Conservation (phyloP, 2,329 filamentous ascomycete species). For the Phoma sp. region DNA sequence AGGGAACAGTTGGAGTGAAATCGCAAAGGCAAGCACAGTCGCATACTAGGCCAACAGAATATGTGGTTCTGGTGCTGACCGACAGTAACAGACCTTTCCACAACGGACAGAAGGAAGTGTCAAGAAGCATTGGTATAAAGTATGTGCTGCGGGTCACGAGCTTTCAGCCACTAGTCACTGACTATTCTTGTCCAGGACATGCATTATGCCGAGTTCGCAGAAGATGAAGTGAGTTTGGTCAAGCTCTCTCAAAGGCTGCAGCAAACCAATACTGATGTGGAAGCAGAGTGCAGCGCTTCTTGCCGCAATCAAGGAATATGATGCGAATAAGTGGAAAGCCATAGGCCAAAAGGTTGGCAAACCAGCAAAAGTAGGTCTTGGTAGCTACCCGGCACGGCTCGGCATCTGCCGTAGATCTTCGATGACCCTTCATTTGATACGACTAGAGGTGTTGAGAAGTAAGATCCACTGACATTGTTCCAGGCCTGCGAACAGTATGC, state of each 20-base stretch:
- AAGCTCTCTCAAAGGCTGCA: slow-evolving; percentile 6
- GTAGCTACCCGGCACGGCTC: background rate
- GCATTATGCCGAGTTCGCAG: slow-evolving; percentile 98
- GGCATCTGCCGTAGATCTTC: background rate
- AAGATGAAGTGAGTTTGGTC: slow-evolving; percentile 76
- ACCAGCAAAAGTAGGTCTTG: slow-evolving; percentile 78
- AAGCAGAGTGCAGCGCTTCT: slow-evolving; percentile 76
- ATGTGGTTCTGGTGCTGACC: slow-evolving; percentile 22
- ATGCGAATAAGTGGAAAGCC: slow-evolving; percentile 97
- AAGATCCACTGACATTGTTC: slow-evolving; percentile 16
- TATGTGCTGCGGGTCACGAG: slow-evolving; percentile 47
- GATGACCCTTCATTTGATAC: background rate
- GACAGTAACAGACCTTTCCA: slow-evolving; percentile 75
- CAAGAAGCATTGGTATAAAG: slow-evolving; percentile 99
- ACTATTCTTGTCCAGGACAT: slow-evolving; percentile 72
- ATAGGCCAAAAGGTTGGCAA: slow-evolving; percentile 98
- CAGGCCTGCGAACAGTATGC: slow-evolving; percentile 91
- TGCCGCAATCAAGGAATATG: slow-evolving; percentile 97
- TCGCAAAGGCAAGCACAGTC: slow-evolving; percentile 77
- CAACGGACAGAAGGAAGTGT: slow-evolving; percentile 94
- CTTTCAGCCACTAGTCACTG: slow-evolving; percentile 27
- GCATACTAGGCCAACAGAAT: background rate
- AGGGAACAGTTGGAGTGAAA: slow-evolving; percentile 95
- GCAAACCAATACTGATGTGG: slow-evolving; percentile 33
- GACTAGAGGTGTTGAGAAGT: background rate